Evolutionary conservation across 116 monocot genomes (phyloP).

Genomic region (Papilionanthe hybrid): DNA sequence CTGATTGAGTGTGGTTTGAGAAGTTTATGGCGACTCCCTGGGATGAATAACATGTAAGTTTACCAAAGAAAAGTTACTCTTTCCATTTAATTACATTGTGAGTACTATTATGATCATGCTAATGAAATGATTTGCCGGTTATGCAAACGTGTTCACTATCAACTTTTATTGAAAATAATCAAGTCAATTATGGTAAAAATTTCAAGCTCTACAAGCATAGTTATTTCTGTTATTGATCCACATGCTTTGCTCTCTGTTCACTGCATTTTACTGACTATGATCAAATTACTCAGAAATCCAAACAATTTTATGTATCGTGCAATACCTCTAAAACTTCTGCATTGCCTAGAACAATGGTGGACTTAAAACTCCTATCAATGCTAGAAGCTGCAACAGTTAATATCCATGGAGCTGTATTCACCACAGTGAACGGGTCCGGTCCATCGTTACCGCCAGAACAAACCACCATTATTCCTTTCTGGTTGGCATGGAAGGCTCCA

Average conservation of each 20-base stretch:
- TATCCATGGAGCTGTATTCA: conserved; percentile 96
- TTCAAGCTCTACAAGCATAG: neutral
- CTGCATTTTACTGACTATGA: neutral
- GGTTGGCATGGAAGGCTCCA: conserved; percentile 83
- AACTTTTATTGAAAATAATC: neutral
- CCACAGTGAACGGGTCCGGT: conserved; percentile 79
- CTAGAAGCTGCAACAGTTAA: conserved; percentile 84
- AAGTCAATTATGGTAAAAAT: neutral
- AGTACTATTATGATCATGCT: neutral
- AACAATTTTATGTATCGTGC: neutral
- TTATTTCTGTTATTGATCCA: neutral
- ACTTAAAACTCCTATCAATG: conserved; percentile 74
- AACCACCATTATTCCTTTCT: conserved; percentile 73
- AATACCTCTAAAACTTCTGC: conserved; percentile 56
- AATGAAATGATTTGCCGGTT: conserved; percentile 1
- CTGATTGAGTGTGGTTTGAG: conserved; percentile 62
- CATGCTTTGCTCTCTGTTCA: neutral
- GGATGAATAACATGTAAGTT: conserved; percentile 1
- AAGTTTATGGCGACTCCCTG: conserved; percentile 88
- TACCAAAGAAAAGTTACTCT: neutral
- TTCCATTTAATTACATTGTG: neutral
- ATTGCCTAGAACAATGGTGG: conserved; percentile 74
- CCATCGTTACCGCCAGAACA: conserved; percentile 98
- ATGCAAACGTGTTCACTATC: neutral
- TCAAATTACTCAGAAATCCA: neutral